Evolutionary conservation across 1,284 basidiomycete genomes (phyloP).

Genomic region (Peniophora sp.): DNA sequence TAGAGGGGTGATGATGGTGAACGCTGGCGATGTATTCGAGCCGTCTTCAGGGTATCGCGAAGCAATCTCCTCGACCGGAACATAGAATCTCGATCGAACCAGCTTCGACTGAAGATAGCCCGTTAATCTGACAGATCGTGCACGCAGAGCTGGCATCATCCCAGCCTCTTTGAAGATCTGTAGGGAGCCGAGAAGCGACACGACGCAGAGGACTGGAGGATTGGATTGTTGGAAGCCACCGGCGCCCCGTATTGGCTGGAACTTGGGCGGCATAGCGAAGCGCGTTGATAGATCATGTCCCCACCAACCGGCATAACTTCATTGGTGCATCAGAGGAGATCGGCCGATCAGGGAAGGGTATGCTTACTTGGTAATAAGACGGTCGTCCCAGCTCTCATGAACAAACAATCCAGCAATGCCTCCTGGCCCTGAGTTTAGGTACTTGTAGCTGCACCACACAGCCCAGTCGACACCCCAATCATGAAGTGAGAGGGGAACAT

Average conservation of each 20-base stretch:
- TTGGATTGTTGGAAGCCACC: conserved; percentile 96
- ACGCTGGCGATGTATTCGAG: conserved; percentile 34
- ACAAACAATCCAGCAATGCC: conserved; percentile 91
- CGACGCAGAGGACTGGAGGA: conserved; percentile 76
- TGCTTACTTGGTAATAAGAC: conserved; percentile 48
- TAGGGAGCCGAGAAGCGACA: conserved; percentile 75
- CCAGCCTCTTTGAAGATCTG: conserved; percentile 74
- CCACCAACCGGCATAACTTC: conserved; percentile 94
- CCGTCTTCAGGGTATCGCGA: conserved; percentile 20
- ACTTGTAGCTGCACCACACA: conserved; percentile 98
- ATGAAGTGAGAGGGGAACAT: conserved; percentile 84
- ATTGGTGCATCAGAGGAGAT: conserved; percentile 4
- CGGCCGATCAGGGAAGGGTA: background rate
- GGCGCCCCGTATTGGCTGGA: conserved; percentile 82
- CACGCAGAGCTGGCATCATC: conserved; percentile 62
- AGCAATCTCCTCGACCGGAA: conserved; percentile 33
- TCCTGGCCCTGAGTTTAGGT: conserved; percentile 93
- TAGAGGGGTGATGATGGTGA: conserved; percentile 84
- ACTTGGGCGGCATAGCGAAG: conserved; percentile 84
- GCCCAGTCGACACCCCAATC: conserved; percentile 97
- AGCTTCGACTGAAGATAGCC: conserved; percentile 63
- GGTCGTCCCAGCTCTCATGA: conserved; percentile 73
- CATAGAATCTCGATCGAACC: conserved; percentile 52
- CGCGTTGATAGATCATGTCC: conserved; percentile 84
- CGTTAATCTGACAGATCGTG: conserved; percentile 68